Conservation (phyloP, 1,284 basidiomycete species). For the Earliella scabrosa region DNA sequence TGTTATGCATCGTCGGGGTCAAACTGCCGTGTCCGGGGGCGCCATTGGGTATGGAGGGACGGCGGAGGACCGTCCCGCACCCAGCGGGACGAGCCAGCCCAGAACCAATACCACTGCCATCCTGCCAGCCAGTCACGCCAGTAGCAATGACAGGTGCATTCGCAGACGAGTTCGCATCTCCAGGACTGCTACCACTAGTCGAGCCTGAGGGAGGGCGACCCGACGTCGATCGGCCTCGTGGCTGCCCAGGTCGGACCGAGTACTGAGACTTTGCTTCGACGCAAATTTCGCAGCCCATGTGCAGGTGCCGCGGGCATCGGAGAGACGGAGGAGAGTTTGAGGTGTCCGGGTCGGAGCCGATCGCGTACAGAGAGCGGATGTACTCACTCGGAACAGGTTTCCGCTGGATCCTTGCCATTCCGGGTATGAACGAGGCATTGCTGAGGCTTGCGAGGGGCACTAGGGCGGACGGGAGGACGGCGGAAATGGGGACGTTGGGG, state of each 20-base stretch:
- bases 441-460: conserved; percentile 44
- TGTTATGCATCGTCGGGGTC: conserved; percentile 51
- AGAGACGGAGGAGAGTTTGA: conserved; percentile 65
- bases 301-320: conserved; percentile 73
- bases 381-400: conserved; percentile 44
- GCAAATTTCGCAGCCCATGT: conserved; percentile 74
- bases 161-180: conserved; percentile 17
- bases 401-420: conserved; percentile 14
- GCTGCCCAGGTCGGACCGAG: conserved; percentile 17
- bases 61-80: conserved; percentile 58
- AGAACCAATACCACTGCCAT: conserved; percentile 70
- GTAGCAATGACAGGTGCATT: conserved; percentile 40
- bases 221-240: conserved; percentile 24
- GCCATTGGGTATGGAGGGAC: conserved; percentile 36
- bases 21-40: conserved; percentile 20
- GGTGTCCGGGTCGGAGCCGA: conserved; percentile 63
- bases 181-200: conserved; percentile 30
- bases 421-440: conserved; percentile 15
- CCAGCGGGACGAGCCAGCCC: conserved; percentile 60
- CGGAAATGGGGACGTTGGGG: conserved; percentile 29
- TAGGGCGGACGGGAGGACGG: conserved; percentile 44
- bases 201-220: conserved; percentile 29
- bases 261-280: conserved; percentile 52
- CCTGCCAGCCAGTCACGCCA: conserved; percentile 70
- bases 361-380: conserved; percentile 55